phyloP scores from a whole-genome alignment of 805 yeast species.

The Nakazawaea populi region DNA sequence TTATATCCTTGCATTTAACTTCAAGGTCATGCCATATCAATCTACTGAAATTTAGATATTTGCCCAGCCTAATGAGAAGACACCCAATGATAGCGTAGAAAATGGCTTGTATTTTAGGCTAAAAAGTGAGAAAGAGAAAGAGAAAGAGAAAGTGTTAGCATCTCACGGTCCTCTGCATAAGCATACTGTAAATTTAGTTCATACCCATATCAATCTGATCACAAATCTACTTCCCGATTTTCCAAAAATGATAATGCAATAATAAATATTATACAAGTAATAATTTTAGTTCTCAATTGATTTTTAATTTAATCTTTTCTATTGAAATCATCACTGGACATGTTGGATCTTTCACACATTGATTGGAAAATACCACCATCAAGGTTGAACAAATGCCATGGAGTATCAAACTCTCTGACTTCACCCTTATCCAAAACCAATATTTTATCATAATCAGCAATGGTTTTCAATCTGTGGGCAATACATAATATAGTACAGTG shows the following conservation, averaged over 20 bases:
- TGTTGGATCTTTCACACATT: conserved; percentile 44
- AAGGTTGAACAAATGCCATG: conserved; percentile 35
- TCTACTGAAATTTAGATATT: too few relatives aligned
- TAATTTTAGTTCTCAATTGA: conserved; percentile 28
- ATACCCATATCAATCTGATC: conserved; percentile 18
- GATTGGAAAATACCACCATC: conserved; percentile 40
- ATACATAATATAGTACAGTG: conserved; percentile 65
- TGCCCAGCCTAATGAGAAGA: too few relatives aligned
- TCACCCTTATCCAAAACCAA: conserved; percentile 55
- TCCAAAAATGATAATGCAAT: conserved; percentile 37
- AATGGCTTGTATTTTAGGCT: too few relatives aligned
- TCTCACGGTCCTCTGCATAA: too few relatives aligned
- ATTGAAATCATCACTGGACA: conserved; percentile 31
- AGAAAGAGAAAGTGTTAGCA: too few relatives aligned
- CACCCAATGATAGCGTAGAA: too few relatives aligned
- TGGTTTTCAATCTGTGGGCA: conserved; percentile 67
- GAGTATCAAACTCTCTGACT: conserved; percentile 49
- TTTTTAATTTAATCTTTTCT: too few relatives aligned
- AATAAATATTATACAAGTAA: too few relatives aligned
- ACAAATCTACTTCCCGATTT: conserved; percentile 43
- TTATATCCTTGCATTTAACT: too few relatives aligned
- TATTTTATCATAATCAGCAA: conserved; percentile 51
- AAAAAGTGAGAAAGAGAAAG: too few relatives aligned
- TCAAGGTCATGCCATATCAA: too few relatives aligned
- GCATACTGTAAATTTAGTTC: too few relatives aligned